phyloP scores from a whole-genome alignment of 78 protist species.

The Dictyostelium citrinum region DNA sequence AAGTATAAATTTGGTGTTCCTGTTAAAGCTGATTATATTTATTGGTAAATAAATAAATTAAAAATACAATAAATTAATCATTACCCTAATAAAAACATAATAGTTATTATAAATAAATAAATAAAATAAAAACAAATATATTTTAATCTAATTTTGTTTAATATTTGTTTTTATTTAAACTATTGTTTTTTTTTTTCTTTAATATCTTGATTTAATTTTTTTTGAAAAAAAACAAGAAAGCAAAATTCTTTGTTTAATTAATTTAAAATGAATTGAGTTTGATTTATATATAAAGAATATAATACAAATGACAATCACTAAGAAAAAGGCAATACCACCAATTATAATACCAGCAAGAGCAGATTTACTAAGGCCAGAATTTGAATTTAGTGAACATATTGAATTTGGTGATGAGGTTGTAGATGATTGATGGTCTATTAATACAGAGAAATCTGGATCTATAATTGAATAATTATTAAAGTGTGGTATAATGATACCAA shows the following conservation, averaged over 20 bases:
- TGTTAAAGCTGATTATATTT: too few relatives aligned
- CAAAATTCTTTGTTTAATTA: not conserved
- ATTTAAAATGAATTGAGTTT: not conserved
- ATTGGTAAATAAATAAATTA: too few relatives aligned
- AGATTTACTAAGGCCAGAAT: not conserved
- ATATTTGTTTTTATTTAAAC: too few relatives aligned
- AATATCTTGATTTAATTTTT: not conserved
- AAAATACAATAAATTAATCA: too few relatives aligned
- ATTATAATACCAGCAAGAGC: not conserved
- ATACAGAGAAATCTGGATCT: conserved; percentile 46
- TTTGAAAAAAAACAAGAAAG: not conserved
- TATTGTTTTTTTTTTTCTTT: not conserved
- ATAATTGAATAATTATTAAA: not conserved
- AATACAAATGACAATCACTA: not conserved
- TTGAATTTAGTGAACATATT: not conserved
- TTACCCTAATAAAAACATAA: too few relatives aligned
- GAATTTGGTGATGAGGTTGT: not conserved
- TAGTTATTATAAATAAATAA: too few relatives aligned
- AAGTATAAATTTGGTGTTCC: not conserved
- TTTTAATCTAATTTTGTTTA: too few relatives aligned
- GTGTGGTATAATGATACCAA: conserved; percentile 3
- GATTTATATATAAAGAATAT: not conserved
- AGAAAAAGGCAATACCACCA: not conserved
- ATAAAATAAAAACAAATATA: too few relatives aligned
- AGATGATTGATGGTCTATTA: not conserved